Conservation (phyloP, 495 filamentous ascomycete genomes). For the Hamigera avellanea region DNA sequence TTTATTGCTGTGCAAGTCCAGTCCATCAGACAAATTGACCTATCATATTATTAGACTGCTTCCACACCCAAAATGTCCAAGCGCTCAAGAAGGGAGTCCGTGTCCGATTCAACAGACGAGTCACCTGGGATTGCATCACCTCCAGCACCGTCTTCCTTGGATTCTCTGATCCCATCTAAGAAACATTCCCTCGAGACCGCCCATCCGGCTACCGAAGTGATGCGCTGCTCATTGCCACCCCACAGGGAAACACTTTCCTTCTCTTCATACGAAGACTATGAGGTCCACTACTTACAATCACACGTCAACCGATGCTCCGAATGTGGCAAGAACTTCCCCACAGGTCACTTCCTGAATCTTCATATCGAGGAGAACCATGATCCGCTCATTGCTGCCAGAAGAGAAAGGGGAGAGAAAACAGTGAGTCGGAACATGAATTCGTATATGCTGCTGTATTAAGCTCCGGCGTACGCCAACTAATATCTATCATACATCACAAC, state of each 20-base stretch:
- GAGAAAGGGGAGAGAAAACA: slow-evolving; percentile 75
- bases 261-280: slow-evolving; percentile 67
- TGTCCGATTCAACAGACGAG: slow-evolving; percentile 13
- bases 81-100: slow-evolving; percentile 44
- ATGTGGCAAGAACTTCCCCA: slow-evolving; percentile 70
- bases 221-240: slow-evolving; percentile 72
- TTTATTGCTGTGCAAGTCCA: neutral
- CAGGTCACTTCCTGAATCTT: slow-evolving; percentile 56
- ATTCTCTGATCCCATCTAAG: slow-evolving; percentile 15
- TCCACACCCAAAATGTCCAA: slow-evolving; percentile 42
- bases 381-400: slow-evolving; percentile 54
- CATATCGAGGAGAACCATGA: slow-evolving; percentile 95
- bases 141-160: slow-evolving; percentile 8
- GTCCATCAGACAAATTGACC: slow-evolving; percentile 1
- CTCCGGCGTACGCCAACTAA: no score
- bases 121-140: slow-evolving; percentile 11
- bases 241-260: slow-evolving; percentile 62
- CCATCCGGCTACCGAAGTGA: slow-evolving; percentile 25
- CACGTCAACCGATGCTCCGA: slow-evolving; percentile 80
- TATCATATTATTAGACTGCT: slow-evolving; percentile 3
- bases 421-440: slow-evolving; percentile 37
- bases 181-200: slow-evolving; percentile 13
- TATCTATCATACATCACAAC: neutral
- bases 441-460: no score
- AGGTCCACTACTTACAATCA: slow-evolving; percentile 68